Conservation (phyloP, 2,329 filamentous ascomycete species). For the Macrophomina pseudophaseolina region DNA sequence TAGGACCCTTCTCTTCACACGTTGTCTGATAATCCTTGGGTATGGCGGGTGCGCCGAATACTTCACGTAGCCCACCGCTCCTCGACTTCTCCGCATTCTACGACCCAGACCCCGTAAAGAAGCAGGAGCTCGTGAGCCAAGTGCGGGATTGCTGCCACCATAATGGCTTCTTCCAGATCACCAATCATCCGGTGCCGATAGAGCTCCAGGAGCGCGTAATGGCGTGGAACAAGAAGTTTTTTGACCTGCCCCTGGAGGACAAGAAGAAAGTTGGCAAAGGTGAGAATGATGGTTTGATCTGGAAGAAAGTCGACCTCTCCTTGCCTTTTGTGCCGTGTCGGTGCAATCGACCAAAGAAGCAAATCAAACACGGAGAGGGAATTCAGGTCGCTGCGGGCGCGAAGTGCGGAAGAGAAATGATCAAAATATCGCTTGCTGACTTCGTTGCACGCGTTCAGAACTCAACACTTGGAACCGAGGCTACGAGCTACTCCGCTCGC, state of each 20-base stretch:
- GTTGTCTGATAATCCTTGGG: too few species aligned
- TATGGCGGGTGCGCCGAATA: constrained; percentile 17
- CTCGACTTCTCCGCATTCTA: constrained; percentile 34
- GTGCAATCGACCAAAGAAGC: too few species aligned
- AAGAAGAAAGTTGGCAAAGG: constrained; percentile 49
- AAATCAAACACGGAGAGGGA: neutral
- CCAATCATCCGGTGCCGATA: constrained; percentile 47
- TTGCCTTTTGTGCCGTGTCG: too few species aligned
- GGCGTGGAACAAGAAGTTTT: constrained; percentile 48
- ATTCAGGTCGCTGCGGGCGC: neutral
- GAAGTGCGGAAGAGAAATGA: neutral
- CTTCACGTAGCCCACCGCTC: constrained; percentile 23
- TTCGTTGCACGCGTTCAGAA: constrained; percentile 31
- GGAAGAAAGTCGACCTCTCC: too few species aligned
- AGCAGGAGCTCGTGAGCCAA: constrained; percentile 36
- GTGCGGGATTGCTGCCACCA: constrained; percentile 40
- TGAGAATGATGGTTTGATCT: constrained; percentile 25
- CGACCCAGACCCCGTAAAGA: constrained; percentile 32
- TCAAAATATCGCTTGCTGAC: neutral
- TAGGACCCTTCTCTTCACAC: neutral
- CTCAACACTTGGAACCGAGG: constrained; percentile 50
- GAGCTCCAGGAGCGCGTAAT: constrained; percentile 47
- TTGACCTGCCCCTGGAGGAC: constrained; percentile 47
- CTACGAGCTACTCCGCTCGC: constrained; percentile 50
- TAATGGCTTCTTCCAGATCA: constrained; percentile 55